Percentiles rank a stretch among this genome's conserved stretches.
These are phyloP conservation scores for Boehmeria nivea DNA, from an alignment of 306 rosid genomes.

Conservation along the genomic window DNA sequence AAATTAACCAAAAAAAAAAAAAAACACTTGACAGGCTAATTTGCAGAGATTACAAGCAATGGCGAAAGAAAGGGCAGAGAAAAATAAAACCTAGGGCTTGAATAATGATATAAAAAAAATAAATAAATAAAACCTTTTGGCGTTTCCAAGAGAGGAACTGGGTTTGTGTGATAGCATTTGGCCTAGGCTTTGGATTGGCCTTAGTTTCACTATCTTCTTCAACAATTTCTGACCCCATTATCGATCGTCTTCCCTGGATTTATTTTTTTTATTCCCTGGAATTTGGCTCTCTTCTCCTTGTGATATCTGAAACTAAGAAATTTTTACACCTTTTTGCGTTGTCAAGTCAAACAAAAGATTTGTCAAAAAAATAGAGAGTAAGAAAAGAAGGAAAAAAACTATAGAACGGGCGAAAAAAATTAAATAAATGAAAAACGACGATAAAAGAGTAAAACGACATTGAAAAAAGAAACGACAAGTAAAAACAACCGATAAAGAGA, in stretches of 20 bases:
- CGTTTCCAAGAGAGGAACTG: constrained; percentile 86
- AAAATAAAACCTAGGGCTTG: neutral
- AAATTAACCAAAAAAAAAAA: too few species aligned
- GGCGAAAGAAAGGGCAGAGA: neutral
- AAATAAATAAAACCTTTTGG: constrained; percentile 51
- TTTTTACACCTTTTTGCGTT: too few species aligned
- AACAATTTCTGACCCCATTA: constrained; percentile 35
- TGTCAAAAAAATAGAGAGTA: neutral
- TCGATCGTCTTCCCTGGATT: constrained; percentile 11
- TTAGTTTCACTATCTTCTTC: constrained; percentile 22
- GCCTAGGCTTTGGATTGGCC: constrained; percentile 26
- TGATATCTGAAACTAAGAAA: too few species aligned
- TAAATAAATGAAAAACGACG: too few species aligned
- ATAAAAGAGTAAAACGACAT: too few species aligned
- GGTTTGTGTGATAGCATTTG: constrained; percentile 26
- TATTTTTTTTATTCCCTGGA: neutral
- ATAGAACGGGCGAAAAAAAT: neutral
- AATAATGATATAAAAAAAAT: too few species aligned
- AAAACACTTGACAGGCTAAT: too few species aligned
- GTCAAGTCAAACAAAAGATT: too few species aligned
- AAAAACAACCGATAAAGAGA: too few species aligned
- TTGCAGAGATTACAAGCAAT: too few species aligned
- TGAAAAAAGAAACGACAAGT: too few species aligned
- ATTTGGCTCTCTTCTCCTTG: neutral
- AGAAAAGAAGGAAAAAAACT: neutral